Base-by-base conservation (phyloP, 495 filamentous ascomycete genomes). In the Halenospora varia region DNA sequence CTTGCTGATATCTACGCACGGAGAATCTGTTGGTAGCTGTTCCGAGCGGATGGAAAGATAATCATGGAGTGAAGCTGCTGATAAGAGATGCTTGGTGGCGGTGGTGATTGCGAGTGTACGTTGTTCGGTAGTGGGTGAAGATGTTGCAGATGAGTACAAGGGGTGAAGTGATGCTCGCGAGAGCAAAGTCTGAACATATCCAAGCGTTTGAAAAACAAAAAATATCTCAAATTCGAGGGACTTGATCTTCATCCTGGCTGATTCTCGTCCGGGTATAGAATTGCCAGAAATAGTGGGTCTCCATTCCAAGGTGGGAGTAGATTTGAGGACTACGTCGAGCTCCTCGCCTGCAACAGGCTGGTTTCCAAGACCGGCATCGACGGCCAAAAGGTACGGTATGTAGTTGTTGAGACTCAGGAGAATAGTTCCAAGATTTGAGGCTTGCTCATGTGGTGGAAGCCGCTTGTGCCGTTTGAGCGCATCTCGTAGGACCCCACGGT, bases 161-260 rank as follows among this genome's bases (percentile, higher is more conserved):
- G 78, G 77, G 20, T 79, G 77, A 4, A 83, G 70, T 0, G 74
- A 68, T 20, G 67, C 57, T 29, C 90, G 82, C 15, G 91, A 89
- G 48, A 89, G 81, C 9, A 88, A 76, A 15, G 81, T 84, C 64
- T 93, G 74, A 0, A 85, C 79, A 64, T 86, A 89, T 8, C 82
- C 90, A 24, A 97, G 76, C 0, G 90, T 88, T 6, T 85, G 84
- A 9, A 97, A 75, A 2, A 79, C 77, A 66, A 94, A 96, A 61
- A 80, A 83, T 55, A 96, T 71, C 66, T 98, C 94, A 68, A 88
- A 88, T 65, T 93, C 86, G 29, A 97, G 74, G 3, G 89, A 89
- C 40, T 76, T 75, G n/a, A 91, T 75, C 35, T 82, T 84, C 11
- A 86, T 64, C 24, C 91, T 82, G 17, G 83, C 70, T 9, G 74